A percentile compares a stretch with the other conserved stretches of the same genome.
phyloP scores from a whole-genome alignment of 139 green algal genomes.

The Marvania coccoides region DNA sequence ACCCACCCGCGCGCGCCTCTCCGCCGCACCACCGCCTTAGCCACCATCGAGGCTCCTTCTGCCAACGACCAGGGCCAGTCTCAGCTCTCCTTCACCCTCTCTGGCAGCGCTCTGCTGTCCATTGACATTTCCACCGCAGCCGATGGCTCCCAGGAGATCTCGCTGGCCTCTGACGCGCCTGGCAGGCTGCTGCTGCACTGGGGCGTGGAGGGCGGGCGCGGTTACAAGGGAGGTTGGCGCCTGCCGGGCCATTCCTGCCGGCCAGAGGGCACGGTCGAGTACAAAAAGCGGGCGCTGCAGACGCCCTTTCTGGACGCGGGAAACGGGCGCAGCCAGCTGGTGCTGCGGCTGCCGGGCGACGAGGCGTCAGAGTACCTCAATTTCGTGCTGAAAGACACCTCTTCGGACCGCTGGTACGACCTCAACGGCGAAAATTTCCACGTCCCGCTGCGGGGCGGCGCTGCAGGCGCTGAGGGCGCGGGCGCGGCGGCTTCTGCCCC shows the following conservation, averaged over 20 bases:
- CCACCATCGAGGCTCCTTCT: no score
- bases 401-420: conserved; percentile 65
- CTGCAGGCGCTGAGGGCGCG: not conserved
- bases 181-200: conserved; percentile 82
- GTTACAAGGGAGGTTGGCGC: conserved; percentile 82
- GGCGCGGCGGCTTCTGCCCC: not conserved
- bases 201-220: conserved; percentile 76
- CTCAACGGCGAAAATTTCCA: conserved; percentile 79
- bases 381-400: conserved; percentile 93
- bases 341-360: conserved; percentile 35
- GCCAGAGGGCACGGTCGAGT: conserved; percentile 77
- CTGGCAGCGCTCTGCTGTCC: not conserved
- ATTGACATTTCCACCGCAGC: not conserved
- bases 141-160: conserved; percentile 24
- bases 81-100: no score
- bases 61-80: not conserved
- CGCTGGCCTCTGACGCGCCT: conserved; percentile 31
- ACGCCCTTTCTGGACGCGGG: conserved; percentile 51
- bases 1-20: no score
- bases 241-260: conserved; percentile 49
- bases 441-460: conserved; percentile 38
- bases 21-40: no score
- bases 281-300: conserved; percentile 94
- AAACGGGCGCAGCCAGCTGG: not conserved
- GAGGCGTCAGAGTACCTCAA: conserved; percentile 77